phyloP scores from a whole-genome alignment of 805 yeast species.

The Sugiyamaella smithiae region DNA sequence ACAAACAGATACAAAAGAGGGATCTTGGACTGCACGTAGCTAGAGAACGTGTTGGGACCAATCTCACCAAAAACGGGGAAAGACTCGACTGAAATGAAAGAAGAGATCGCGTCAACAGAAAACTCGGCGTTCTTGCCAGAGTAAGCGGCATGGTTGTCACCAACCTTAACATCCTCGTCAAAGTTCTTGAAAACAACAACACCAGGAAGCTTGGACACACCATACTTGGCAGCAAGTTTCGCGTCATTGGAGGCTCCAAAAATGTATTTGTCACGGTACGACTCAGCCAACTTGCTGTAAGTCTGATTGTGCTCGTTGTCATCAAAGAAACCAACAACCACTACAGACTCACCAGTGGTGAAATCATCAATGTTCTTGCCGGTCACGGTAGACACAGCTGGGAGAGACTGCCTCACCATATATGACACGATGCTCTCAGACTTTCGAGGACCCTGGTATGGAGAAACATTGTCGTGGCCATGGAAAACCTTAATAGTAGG shows the following conservation, averaged over 20 bases:
- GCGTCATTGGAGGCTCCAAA: conserved; percentile 52
- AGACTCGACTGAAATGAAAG: conserved; percentile 58
- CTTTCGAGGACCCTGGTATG: conserved; percentile 82
- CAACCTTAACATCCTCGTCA: conserved; percentile 33
- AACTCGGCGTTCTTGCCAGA: conserved; percentile 30
- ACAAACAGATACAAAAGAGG: conserved; percentile 92
- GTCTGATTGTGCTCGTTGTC: conserved; percentile 50
- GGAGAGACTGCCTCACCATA: conserved; percentile 79
- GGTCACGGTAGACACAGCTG: conserved; percentile 59
- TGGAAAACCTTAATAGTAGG: conserved; percentile 79
- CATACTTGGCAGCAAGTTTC: conserved; percentile 40
- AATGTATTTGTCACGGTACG: conserved; percentile 57
- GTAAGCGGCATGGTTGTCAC: conserved; percentile 27
- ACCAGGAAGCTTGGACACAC: conserved; percentile 42
- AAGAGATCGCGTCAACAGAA: conserved; percentile 39
- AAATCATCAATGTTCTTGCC: conserved; percentile 51
- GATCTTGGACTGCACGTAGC: conserved; percentile 64
- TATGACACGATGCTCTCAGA: conserved; percentile 72
- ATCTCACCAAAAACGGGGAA: conserved; percentile 88
- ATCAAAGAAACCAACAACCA: conserved; percentile 58
- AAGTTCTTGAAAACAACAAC: conserved; percentile 44
- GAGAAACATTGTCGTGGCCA: conserved; percentile 40
- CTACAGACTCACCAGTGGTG: conserved; percentile 39
- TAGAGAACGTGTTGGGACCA: conserved; percentile 70
- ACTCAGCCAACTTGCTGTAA: conserved; percentile 60